These are phyloP conservation scores for Mycena alexandri DNA, from an alignment of 768 basidiomycete species.

Conservation along the genomic window DNA sequence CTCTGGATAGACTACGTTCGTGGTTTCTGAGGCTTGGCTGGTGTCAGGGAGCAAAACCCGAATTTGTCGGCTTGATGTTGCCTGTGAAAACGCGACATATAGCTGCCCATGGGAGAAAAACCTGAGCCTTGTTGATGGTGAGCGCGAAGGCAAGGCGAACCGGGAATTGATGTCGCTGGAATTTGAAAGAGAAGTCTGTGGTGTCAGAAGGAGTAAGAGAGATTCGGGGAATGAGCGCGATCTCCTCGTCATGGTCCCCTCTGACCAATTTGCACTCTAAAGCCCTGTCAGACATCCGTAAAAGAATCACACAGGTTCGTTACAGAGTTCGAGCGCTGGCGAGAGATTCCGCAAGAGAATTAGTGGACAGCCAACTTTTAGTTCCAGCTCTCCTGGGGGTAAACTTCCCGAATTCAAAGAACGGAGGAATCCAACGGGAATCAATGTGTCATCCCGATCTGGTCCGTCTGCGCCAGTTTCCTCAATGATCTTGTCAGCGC, in stretches of 20 bases:
- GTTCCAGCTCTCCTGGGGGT: slow-evolving; percentile 6
- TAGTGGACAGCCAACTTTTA: slow-evolving; percentile 17
- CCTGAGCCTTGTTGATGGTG: slow-evolving; percentile 8
- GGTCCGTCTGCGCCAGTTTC: not conserved
- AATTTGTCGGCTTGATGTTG: not conserved
- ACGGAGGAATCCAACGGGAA: slow-evolving; percentile 12
- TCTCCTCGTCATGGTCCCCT: not conserved
- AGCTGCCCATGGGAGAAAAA: slow-evolving; percentile 10
- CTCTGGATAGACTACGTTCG: slow-evolving; percentile 10
- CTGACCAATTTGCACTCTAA: not conserved
- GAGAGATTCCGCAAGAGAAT: slow-evolving; percentile 20
- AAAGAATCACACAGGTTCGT: slow-evolving; percentile 1
- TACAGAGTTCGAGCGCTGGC: not conserved
- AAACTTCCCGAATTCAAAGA: slow-evolving; percentile 5
- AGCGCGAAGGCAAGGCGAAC: not conserved
- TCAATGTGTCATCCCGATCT: not conserved
- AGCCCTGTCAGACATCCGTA: not conserved
- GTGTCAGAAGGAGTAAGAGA: slow-evolving; percentile 4
- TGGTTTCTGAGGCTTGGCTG: not conserved
- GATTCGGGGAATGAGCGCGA: slow-evolving; percentile 4
- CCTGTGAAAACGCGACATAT: slow-evolving; percentile 8
- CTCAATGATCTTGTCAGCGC: too few relatives aligned
- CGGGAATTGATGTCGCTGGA: not conserved
- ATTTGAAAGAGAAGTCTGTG: slow-evolving; percentile 14
- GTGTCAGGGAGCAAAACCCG: slow-evolving; percentile 1